These are phyloP conservation scores for Garcia nutans DNA, from an alignment of 345 rosid genomes.

Conservation along the genomic window DNA sequence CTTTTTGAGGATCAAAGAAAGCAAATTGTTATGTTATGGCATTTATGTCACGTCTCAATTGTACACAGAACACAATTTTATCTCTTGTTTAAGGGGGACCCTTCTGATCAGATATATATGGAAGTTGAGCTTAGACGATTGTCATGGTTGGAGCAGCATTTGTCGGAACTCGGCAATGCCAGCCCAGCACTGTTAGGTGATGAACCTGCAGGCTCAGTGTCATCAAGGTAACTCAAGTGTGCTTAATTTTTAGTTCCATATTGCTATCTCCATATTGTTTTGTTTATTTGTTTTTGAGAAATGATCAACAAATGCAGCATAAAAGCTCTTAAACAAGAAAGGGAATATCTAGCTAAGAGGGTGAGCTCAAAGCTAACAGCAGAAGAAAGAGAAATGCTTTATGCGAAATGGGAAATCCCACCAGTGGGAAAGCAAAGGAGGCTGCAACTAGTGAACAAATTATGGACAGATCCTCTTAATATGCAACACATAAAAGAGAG, in stretches of 20 bases:
- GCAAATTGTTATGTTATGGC: slow-evolving; percentile 96
- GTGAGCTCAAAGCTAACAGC: slow-evolving; percentile 67
- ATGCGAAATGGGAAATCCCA: slow-evolving; percentile 79
- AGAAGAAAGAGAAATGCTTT: slow-evolving; percentile 79
- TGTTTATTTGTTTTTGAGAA: neutral
- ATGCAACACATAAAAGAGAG: slow-evolving; percentile 74
- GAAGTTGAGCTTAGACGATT: slow-evolving; percentile 87
- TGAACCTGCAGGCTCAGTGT: slow-evolving; percentile 83
- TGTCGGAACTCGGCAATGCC: slow-evolving; percentile 94
- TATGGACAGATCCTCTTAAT: slow-evolving; percentile 84
- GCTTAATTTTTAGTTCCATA: neutral
- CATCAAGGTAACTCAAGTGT: slow-evolving; percentile 57
- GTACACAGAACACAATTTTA: slow-evolving; percentile 87
- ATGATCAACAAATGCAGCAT: slow-evolving; percentile 42
- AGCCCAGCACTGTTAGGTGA: slow-evolving; percentile 92
- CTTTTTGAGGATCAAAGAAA: slow-evolving; percentile 78
- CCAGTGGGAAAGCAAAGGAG: slow-evolving; percentile 83
- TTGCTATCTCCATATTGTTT: neutral
- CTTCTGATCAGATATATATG: slow-evolving; percentile 80
- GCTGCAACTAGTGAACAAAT: slow-evolving; percentile 72
- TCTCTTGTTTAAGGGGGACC: slow-evolving; percentile 78
- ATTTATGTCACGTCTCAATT: slow-evolving; percentile 89
- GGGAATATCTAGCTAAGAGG: slow-evolving; percentile 83
- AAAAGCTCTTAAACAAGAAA: slow-evolving; percentile 79
- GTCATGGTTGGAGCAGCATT: slow-evolving; percentile 90